phyloP scores from a whole-genome alignment of 2,329 filamentous ascomycete species.

The Colletotrichum camelliae region DNA sequence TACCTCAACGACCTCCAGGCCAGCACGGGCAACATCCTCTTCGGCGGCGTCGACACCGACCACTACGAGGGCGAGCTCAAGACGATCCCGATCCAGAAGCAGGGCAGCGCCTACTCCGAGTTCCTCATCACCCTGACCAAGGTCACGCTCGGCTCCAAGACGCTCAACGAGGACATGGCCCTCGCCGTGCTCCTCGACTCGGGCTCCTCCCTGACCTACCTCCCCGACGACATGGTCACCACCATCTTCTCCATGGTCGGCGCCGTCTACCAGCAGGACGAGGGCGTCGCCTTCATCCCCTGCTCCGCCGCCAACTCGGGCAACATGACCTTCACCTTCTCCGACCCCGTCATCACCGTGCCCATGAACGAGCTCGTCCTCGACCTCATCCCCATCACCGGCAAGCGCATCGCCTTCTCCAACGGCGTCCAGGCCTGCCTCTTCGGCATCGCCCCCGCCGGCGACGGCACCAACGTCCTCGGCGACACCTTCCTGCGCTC shows the following conservation, averaged over 20 bases:
- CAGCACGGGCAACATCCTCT: slow-evolving; percentile 71
- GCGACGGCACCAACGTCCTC: slow-evolving; percentile 61
- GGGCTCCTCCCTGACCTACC: slow-evolving; percentile 70
- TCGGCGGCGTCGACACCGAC: slow-evolving; percentile 74
- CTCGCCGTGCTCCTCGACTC: slow-evolving; percentile 74
- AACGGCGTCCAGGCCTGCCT: slow-evolving; percentile 64
- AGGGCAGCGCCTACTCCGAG: slow-evolving; percentile 58
- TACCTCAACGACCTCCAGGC: slow-evolving; percentile 77
- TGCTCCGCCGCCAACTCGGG: slow-evolving; percentile 54
- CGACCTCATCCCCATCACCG: slow-evolving; percentile 50
- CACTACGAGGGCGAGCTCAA: slow-evolving; percentile 68
- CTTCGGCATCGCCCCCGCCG: slow-evolving; percentile 70
- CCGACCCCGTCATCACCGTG: slow-evolving; percentile 57
- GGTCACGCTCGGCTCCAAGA: slow-evolving; percentile 49
- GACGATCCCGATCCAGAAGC: slow-evolving; percentile 70
- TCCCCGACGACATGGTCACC: slow-evolving; percentile 61
- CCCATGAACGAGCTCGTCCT: slow-evolving; percentile 65
- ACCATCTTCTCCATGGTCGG: slow-evolving; percentile 63
- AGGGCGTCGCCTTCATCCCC: slow-evolving; percentile 65
- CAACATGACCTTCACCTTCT: slow-evolving; percentile 60
- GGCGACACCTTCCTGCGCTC: slow-evolving; percentile 79
- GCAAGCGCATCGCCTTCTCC: slow-evolving; percentile 53
- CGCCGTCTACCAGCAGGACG: slow-evolving; percentile 60
- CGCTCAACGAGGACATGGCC: slow-evolving; percentile 53
- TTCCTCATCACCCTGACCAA: slow-evolving; percentile 74